A percentile compares a stretch with the other conserved stretches of the same genome.
Conservation (phyloP, 345 rosid genomes). For the Luvunga scandens region DNA sequence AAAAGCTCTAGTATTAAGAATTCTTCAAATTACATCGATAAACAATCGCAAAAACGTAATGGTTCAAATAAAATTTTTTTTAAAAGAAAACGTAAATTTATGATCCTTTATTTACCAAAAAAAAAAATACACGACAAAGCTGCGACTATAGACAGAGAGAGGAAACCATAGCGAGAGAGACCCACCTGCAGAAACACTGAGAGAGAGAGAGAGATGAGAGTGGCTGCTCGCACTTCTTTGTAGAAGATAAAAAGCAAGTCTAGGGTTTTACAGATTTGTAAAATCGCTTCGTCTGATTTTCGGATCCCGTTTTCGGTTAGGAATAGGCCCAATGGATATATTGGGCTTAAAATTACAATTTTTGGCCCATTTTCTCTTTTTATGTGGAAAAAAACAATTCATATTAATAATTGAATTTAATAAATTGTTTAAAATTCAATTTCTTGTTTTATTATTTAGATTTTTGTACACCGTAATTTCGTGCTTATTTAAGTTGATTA, state of each 20-base stretch:
- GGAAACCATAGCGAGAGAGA: not conserved
- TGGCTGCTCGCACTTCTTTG: not conserved
- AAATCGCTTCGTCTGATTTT: not conserved
- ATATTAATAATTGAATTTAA: no score
- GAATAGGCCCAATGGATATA: not conserved
- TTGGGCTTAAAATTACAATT: not conserved
- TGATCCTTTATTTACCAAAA: not conserved
- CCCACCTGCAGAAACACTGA: not conserved
- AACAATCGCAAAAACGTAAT: not conserved
- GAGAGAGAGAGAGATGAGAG: not conserved
- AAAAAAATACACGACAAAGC: not conserved
- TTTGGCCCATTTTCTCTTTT: not conserved
- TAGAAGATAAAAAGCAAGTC: not conserved
- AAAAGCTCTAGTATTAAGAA: not conserved
- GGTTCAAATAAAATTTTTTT: not conserved
- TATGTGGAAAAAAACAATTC: not conserved
- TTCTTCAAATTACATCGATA: not conserved
- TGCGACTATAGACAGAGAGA: not conserved
- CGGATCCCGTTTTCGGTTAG: not conserved
- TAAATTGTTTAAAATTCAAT: not conserved
- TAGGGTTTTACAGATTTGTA: constrained; percentile 7
- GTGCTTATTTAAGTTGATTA: no score
- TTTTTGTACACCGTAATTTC: no score
- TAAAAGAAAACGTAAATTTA: no score
- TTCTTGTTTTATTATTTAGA: no score